These are phyloP conservation scores for Earliella scabrosa DNA, from an alignment of 1,284 basidiomycete species.

Conservation along the genomic window DNA sequence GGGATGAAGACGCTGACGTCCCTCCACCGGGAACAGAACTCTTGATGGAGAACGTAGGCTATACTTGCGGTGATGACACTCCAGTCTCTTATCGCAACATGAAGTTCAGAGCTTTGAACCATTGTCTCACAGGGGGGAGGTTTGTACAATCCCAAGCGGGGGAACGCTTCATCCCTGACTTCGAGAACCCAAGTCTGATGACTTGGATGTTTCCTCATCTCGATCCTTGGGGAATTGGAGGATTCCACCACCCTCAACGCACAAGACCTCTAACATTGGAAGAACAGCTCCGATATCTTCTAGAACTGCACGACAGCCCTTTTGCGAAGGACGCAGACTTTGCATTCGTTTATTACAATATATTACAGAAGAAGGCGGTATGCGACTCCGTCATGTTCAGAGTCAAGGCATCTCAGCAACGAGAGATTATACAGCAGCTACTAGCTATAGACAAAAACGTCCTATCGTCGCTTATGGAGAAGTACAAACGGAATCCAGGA, in stretches of 20 bases:
- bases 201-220: slow-evolving; percentile 16
- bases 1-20: not conserved
- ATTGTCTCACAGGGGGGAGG: not conserved
- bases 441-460: not conserved
- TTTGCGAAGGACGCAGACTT: too few species aligned
- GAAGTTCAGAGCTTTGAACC: slow-evolving; percentile 6
- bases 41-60: slow-evolving; percentile 6
- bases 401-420: not conserved
- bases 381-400: slow-evolving; percentile 3
- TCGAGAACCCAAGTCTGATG: slow-evolving; percentile 12
- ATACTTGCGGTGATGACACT: not conserved
- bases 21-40: not conserved
- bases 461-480: not conserved
- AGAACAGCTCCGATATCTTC: slow-evolving; percentile 2
- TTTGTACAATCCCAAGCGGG: slow-evolving; percentile 14
- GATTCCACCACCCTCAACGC: slow-evolving; percentile 1
- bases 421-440: not conserved
- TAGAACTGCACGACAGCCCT: not conserved
- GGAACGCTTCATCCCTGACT: slow-evolving; percentile 7
- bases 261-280: not conserved
- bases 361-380: slow-evolving; percentile 11
- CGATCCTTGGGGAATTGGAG: too few species aligned
- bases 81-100: slow-evolving; percentile 2
- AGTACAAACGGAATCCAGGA: not conserved
- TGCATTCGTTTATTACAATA: slow-evolving; percentile 23